Evolutionary conservation across 768 basidiomycete genomes (phyloP).

Genomic region (Lentinula lateritia): DNA sequence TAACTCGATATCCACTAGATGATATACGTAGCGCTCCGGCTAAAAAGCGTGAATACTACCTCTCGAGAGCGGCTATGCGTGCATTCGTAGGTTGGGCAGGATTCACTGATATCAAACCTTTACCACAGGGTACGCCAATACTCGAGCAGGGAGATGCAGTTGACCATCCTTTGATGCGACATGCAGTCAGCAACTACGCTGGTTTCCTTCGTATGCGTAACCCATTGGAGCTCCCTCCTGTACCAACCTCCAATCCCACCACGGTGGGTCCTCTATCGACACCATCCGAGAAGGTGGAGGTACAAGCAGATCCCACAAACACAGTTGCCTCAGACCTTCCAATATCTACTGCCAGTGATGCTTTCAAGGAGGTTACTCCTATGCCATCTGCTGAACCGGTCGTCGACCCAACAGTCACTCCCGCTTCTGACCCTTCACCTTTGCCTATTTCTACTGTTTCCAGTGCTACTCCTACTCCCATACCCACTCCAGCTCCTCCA

Average conservation of each 20-base stretch:
- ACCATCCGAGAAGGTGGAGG: neutral
- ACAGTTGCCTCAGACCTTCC: neutral
- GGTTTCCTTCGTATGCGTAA: neutral
- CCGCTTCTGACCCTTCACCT: neutral
- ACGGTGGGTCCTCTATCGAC: neutral
- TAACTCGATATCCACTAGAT: neutral
- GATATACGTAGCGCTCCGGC: neutral
- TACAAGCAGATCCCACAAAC: neutral
- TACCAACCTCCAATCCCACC: neutral
- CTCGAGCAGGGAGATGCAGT: neutral
- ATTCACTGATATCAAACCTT: neutral
- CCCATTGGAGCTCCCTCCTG: neutral
- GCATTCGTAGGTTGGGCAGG: conserved; percentile 2
- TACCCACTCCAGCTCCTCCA: neutral
- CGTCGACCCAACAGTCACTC: neutral
- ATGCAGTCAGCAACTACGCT: neutral
- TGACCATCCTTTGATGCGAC: conserved; percentile 4
- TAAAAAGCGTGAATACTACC: neutral
- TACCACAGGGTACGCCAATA: neutral
- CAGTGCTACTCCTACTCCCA: neutral
- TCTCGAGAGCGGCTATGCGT: neutral
- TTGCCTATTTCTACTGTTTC: no score
- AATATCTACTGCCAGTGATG: neutral
- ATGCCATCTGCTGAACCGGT: neutral
- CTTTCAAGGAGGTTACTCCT: neutral